These are phyloP conservation scores for Monosporascus cannonballus DNA, from an alignment of 2,329 filamentous ascomycete genomes.

Conservation along the genomic window DNA sequence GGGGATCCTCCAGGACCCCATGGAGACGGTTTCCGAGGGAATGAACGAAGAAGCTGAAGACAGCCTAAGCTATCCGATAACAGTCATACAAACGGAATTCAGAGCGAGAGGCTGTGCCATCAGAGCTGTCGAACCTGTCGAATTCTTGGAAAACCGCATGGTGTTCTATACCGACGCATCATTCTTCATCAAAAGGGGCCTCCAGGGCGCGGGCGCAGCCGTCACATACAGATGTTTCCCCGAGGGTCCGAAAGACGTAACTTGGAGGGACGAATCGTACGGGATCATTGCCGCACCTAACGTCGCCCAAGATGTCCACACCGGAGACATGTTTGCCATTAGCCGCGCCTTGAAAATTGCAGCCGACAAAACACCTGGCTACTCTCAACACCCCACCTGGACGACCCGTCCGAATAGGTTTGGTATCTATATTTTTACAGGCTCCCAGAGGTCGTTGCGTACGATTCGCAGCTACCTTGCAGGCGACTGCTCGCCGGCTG, in stretches of 20 bases:
- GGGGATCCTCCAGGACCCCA: too few species aligned
- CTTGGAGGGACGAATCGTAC: not conserved
- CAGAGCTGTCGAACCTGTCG: not conserved
- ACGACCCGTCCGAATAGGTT: not conserved
- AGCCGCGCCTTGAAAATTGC: not conserved
- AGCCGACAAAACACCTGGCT: not conserved
- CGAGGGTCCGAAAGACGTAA: not conserved
- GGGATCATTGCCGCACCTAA: not conserved
- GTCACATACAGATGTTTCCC: not conserved
- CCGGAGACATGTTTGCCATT: not conserved
- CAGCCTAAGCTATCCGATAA: not conserved
- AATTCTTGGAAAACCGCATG: not conserved
- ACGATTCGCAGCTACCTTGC: not conserved
- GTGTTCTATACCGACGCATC: not conserved
- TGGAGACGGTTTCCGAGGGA: too few species aligned
- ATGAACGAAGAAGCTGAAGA: not conserved
- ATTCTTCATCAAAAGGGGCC: not conserved
- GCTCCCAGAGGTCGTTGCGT: not conserved
- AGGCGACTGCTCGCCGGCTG: not conserved
- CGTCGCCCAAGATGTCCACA: not conserved
- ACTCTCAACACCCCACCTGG: not conserved
- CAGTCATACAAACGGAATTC: not conserved
- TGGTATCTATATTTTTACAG: not conserved
- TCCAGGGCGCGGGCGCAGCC: not conserved
- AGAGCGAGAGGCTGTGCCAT: not conserved